phyloP scores from a whole-genome alignment of 768 basidiomycete species.

The Ramaria sp. region DNA sequence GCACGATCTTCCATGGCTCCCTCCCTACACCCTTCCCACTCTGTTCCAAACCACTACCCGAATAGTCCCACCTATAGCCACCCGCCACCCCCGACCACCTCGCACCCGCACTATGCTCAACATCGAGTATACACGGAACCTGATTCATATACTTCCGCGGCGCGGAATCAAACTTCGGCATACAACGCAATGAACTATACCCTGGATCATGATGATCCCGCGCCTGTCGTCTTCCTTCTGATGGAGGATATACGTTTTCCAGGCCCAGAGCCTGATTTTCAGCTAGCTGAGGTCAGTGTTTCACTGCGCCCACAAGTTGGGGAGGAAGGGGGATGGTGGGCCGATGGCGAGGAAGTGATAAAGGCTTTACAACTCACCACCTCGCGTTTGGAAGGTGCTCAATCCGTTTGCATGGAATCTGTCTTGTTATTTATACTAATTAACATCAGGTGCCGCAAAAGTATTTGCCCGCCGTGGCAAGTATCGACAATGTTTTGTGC shows the following conservation, averaged over 20 bases:
- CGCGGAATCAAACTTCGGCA: background rate
- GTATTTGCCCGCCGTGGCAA: conserved; percentile 12
- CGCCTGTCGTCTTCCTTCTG: conserved; percentile 9
- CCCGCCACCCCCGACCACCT: background rate
- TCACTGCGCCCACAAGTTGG: conserved; percentile 2
- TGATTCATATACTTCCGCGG: background rate
- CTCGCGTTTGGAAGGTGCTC: conserved; percentile 12
- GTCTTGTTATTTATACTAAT: background rate
- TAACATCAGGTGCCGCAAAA: conserved; percentile 8
- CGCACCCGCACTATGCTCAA: background rate
- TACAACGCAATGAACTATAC: background rate
- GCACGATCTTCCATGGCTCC: background rate
- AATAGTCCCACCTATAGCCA: background rate
- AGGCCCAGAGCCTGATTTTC: conserved; percentile 11
- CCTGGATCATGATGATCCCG: background rate
- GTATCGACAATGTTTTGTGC: conserved; percentile 11
- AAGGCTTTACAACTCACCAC: conserved; percentile 11
- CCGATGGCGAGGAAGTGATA: conserved; percentile 13
- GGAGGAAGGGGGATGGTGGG: conserved; percentile 11
- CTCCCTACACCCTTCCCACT: background rate
- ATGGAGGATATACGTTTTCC: conserved; percentile 12
- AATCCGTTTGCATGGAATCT: background rate
- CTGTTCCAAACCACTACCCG: background rate
- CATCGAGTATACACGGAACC: background rate
- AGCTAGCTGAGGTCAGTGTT: conserved; percentile 12